Conservation (phyloP, 2,329 filamentous ascomycete genomes). For the Colletotrichum graminicola region DNA sequence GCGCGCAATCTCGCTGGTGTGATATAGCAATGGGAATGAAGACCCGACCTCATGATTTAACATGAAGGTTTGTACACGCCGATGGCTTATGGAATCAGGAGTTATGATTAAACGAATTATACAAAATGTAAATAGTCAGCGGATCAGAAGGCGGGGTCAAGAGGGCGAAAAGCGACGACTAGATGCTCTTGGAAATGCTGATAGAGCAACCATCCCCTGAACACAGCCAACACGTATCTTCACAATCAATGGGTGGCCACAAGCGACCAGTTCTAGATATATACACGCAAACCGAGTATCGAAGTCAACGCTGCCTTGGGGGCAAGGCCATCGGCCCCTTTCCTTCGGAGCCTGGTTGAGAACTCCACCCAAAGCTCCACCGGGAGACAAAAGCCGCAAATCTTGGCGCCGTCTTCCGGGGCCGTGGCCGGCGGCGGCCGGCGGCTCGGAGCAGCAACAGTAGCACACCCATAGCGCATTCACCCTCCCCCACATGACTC, state of each 20-base stretch:
- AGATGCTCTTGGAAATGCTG: not conserved
- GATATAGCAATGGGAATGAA: not conserved
- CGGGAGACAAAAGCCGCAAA: not conserved
- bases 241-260: not conserved
- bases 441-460: conserved; percentile 26
- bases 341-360: too few relatives aligned
- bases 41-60: not conserved
- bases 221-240: not conserved
- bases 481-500: conserved; percentile 6
- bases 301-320: too few relatives aligned
- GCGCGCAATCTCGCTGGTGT: not conserved
- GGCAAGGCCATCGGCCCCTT: too few relatives aligned
- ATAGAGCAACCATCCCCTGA: not conserved
- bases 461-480: not conserved
- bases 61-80: not conserved
- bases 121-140: not conserved
- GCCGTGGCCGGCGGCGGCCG: conserved; percentile 36
- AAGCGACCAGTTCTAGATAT: too few relatives aligned
- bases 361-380: not conserved
- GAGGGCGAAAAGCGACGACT: not conserved
- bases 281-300: too few relatives aligned
- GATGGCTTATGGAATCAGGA: not conserved
- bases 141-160: not conserved
- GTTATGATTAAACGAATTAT: not conserved
- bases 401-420: not conserved